Evolutionary conservation across 192 early-diverging fungal genomes (phyloP).

Genomic region (Coemansia sp.): DNA sequence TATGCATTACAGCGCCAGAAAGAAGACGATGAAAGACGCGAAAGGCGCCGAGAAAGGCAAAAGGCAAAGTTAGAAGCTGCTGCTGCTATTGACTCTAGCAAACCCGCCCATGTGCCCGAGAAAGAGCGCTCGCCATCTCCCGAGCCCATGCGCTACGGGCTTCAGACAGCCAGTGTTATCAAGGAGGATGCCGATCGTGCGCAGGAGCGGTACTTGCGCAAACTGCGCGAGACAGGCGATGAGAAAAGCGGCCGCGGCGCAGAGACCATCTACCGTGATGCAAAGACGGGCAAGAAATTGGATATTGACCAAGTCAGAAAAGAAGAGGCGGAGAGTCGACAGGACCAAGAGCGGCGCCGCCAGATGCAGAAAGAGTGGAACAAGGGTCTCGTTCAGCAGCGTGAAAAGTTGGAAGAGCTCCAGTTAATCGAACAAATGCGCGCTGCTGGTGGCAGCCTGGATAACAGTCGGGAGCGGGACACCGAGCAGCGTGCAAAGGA

Average conservation of each 20-base stretch:
- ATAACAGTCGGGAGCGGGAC: slow-evolving; percentile 53
- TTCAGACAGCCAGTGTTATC: slow-evolving; percentile 38
- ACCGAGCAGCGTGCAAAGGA: slow-evolving; percentile 49
- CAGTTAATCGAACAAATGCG: slow-evolving; percentile 35
- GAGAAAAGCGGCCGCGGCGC: slow-evolving; percentile 34
- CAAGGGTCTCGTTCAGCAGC: slow-evolving; percentile 62
- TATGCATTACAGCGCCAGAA: slow-evolving; percentile 19
- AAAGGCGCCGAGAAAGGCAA: background rate
- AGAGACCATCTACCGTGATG: slow-evolving; percentile 63
- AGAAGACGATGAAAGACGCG: slow-evolving; percentile 13
- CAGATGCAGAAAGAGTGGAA: slow-evolving; percentile 59
- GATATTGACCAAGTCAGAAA: slow-evolving; percentile 55
- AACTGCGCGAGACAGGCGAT: slow-evolving; percentile 17
- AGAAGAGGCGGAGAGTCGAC: slow-evolving; percentile 35
- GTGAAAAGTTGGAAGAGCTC: slow-evolving; percentile 25
- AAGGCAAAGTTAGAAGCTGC: slow-evolving; percentile 10
- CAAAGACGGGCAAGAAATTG: slow-evolving; percentile 58
- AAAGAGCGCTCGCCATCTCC: slow-evolving; percentile 4
- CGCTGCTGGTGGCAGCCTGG: slow-evolving; percentile 47
- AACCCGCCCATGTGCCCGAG: background rate
- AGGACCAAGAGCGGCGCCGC: slow-evolving; percentile 39
- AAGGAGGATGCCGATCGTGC: slow-evolving; percentile 28
- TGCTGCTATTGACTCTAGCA: background rate
- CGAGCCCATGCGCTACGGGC: slow-evolving; percentile 30
- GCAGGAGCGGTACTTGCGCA: slow-evolving; percentile 31